Conservation (phyloP, 2,329 filamentous ascomycete species). For the Alternaria sp. region DNA sequence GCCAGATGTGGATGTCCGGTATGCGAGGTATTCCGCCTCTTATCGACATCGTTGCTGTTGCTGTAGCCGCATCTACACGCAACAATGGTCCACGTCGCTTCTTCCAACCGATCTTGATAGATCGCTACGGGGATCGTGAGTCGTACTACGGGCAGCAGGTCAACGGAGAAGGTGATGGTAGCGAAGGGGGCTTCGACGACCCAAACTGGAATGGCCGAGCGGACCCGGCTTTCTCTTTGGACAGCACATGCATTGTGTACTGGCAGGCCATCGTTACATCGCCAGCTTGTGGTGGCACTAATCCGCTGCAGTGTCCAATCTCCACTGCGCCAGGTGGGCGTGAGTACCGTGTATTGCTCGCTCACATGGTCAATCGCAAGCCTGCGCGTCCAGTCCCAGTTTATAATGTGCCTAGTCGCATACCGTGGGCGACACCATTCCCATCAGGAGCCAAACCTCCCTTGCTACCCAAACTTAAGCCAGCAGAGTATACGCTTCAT, state of each 20-base stretch:
- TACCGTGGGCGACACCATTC: slow-evolving; percentile 48
- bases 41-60: slow-evolving; percentile 36
- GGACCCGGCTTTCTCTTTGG: slow-evolving; percentile 53
- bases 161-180: slow-evolving; percentile 43
- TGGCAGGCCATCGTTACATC: slow-evolving; percentile 49
- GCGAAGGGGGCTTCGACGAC: slow-evolving; percentile 45
- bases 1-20: slow-evolving; percentile 52
- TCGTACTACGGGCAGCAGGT: slow-evolving; percentile 53
- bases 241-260: slow-evolving; percentile 54
- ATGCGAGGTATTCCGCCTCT: slow-evolving; percentile 55
- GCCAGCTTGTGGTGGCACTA: slow-evolving; percentile 54
- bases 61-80: slow-evolving; percentile 48
- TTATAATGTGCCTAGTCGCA: slow-evolving; percentile 31
- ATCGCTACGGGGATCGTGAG: slow-evolving; percentile 54
- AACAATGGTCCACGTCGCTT: slow-evolving; percentile 57
- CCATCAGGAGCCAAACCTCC: slow-evolving; percentile 18
- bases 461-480: neutral
- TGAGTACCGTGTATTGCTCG: slow-evolving; percentile 53
- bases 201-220: slow-evolving; percentile 58
- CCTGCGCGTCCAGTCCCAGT: slow-evolving; percentile 30
- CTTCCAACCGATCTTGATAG: slow-evolving; percentile 56
- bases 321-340: slow-evolving; percentile 51
- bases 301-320: slow-evolving; percentile 51
- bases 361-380: slow-evolving; percentile 44
- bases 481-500: slow-evolving; percentile 16